Evolutionary conservation across 1,284 basidiomycete species (phyloP).

Genomic region (Fomitopsis palustris): DNA sequence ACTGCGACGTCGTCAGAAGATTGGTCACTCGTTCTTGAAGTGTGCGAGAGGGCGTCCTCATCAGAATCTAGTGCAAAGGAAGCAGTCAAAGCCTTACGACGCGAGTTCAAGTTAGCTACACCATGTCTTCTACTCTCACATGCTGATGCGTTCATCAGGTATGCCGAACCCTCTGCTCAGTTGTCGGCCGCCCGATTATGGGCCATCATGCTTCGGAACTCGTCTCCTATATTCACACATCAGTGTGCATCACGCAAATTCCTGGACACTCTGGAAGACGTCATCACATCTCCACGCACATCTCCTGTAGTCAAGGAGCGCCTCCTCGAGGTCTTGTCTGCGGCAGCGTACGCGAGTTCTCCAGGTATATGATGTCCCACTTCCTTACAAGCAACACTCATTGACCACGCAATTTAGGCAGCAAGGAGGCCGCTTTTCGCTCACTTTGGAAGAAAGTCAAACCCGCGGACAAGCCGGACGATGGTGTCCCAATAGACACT

Average conservation of each 20-base stretch:
- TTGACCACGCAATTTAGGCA: neutral
- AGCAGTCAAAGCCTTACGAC: constrained; percentile 65
- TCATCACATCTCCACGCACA: constrained; percentile 54
- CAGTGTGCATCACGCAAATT: constrained; percentile 76
- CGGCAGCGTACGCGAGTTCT: constrained; percentile 63
- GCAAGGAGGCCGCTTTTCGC: constrained; percentile 44
- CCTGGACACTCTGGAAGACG: constrained; percentile 67
- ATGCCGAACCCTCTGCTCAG: constrained; percentile 67
- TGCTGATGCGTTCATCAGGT: constrained; percentile 35
- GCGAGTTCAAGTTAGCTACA: constrained; percentile 68
- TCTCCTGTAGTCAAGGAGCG: constrained; percentile 72
- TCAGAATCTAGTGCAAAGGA: constrained; percentile 71
- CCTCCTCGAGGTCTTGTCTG: constrained; percentile 66
- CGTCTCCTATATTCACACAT: constrained; percentile 57
- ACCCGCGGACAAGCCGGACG: constrained; percentile 65
- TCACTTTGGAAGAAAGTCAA: constrained; percentile 68
- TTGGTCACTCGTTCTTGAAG: constrained; percentile 73
- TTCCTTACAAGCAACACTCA: neutral
- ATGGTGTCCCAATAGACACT: constrained; percentile 71
- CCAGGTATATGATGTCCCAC: constrained; percentile 33
- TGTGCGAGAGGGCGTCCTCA: constrained; percentile 69
- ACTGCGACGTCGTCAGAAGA: constrained; percentile 76
- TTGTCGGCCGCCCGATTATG: constrained; percentile 73
- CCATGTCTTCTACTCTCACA: neutral
- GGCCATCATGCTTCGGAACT: constrained; percentile 80